phyloP scores from a whole-genome alignment of 1,284 basidiomycete species.

The Anthracocystis panici-leucophaei region DNA sequence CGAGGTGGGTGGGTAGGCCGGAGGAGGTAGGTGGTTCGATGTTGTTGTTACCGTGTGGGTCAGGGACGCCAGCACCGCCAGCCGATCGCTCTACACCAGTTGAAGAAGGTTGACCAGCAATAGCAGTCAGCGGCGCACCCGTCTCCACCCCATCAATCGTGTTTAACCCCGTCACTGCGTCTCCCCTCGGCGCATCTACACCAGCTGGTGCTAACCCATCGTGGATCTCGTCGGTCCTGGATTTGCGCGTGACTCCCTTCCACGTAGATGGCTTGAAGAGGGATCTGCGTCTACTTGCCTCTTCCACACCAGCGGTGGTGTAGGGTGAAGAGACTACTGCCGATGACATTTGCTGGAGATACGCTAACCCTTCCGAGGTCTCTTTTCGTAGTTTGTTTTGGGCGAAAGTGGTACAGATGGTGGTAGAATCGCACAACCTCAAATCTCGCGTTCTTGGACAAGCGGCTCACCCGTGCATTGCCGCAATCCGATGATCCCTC shows the following conservation, averaged over 20 bases:
- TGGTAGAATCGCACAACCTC: too few species aligned
- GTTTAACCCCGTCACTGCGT: neutral
- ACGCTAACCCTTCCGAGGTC: too few species aligned
- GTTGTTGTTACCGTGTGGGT: neutral
- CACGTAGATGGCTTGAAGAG: conserved; percentile 24
- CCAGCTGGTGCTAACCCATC: neutral
- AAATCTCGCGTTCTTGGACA: too few species aligned
- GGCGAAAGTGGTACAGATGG: too few species aligned
- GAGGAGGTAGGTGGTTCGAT: neutral
- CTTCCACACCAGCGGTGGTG: neutral
- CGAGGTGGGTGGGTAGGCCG: neutral
- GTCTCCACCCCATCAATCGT: conserved; percentile 14
- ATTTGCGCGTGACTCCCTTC: neutral
- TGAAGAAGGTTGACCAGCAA: neutral
- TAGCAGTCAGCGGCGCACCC: conserved; percentile 10
- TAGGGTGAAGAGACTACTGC: neutral
- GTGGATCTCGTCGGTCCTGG: neutral
- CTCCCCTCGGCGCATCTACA: neutral
- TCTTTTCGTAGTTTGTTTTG: too few species aligned
- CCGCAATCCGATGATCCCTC: too few species aligned
- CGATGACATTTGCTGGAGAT: too few species aligned
- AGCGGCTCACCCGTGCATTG: too few species aligned
- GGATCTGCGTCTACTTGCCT: neutral
- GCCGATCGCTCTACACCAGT: too few species aligned
- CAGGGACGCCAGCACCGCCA: too few species aligned